Evolutionary conservation across 768 basidiomycete species (phyloP), one percentile per base, ranked within the genome.

Genomic region (Udeniomyces megalosporus): DNA sequence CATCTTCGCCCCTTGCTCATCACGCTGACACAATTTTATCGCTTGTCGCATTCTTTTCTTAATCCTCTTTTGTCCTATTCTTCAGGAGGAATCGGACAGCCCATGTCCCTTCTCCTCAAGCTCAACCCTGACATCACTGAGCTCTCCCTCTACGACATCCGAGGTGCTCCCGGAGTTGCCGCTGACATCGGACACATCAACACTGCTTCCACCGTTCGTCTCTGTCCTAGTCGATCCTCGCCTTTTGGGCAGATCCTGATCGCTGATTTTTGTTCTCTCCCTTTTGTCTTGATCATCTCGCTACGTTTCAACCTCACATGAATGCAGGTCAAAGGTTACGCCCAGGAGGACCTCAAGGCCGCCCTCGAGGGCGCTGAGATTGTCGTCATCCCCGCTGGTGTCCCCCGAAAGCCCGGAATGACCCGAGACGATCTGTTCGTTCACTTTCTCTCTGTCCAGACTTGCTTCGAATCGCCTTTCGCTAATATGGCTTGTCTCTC

Each of bases 301-400:
- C 8, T 45, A 20, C 34, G 17, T 38, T 7, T 12, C 42, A n/a
- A n/a, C n/a, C n/a, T n/a, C n/a, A n/a, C n/a, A n/a, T n/a, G n/a
- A n/a, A n/a, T 62, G 12, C 59, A 67, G 64, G 71, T 71, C 52
- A 69, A 71, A 61, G 70, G 70, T 34, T 70, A 64, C 66, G 68
- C 70, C 61, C 62, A 70, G 67, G 71, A 66, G 61, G 67, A 71
- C 35, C 78, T 93, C 66, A 81, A 84, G 76, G 86, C 85, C 75
- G 80, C 81, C 46, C 79, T 99, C 68, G 81, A 79, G 49, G 90
- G 86, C 63, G 91, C 91, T 12, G 82, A 95, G 67, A 69, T 99
- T 66, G 84, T 99, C 67, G 80, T 99, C 63, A 95, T 97, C 72
- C 93, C 93, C 58, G 93, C 93, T 69, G 93, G 93, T 72, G 84